A percentile compares a stretch with the other conserved stretches of the same genome.
Conservation (phyloP, 805 yeast genomes). For the Wickerhamiella allomyrinae region DNA sequence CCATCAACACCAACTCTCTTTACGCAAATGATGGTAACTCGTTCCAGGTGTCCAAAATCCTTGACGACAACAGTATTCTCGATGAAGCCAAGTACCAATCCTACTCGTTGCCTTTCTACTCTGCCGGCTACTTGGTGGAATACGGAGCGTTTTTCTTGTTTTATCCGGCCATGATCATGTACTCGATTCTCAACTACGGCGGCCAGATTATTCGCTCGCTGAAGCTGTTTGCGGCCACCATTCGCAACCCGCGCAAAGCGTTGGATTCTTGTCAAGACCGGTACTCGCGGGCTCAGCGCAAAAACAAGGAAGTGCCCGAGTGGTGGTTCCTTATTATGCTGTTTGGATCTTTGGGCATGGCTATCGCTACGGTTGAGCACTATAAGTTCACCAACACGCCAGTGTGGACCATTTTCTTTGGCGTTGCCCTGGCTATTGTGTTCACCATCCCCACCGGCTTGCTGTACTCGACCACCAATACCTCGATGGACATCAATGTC, state of each 20-base stretch:
- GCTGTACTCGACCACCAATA: slow-evolving; percentile 36
- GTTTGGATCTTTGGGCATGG: slow-evolving; percentile 31
- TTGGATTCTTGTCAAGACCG: slow-evolving; percentile 29
- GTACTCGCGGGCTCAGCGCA: slow-evolving; percentile 42
- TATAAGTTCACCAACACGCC: slow-evolving; percentile 32
- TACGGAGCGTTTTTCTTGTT: slow-evolving; percentile 45
- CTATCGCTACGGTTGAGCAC: slow-evolving; percentile 30
- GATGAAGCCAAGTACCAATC: slow-evolving; percentile 34
- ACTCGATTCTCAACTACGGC: slow-evolving; percentile 21
- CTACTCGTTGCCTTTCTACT: slow-evolving; percentile 56
- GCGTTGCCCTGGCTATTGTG: slow-evolving; percentile 34
- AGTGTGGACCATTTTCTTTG: slow-evolving; percentile 44
- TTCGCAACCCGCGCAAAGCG: not conserved
- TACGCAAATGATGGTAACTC: slow-evolving; percentile 32
- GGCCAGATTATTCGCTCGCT: slow-evolving; percentile 21
- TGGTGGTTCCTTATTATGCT: slow-evolving; percentile 47
- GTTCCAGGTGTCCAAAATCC: slow-evolving; percentile 31
- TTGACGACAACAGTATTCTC: slow-evolving; percentile 33
- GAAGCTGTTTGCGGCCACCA: slow-evolving; percentile 28
- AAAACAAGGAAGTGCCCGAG: slow-evolving; percentile 51
- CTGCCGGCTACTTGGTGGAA: slow-evolving; percentile 45
- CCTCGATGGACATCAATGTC: slow-evolving; percentile 35
- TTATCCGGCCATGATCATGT: slow-evolving; percentile 41
- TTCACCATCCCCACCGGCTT: slow-evolving; percentile 38
- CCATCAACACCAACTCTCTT: slow-evolving; percentile 32